Base-by-base conservation (phyloP, 495 filamentous ascomycete genomes). In the Venustampulla echinocandica region DNA sequence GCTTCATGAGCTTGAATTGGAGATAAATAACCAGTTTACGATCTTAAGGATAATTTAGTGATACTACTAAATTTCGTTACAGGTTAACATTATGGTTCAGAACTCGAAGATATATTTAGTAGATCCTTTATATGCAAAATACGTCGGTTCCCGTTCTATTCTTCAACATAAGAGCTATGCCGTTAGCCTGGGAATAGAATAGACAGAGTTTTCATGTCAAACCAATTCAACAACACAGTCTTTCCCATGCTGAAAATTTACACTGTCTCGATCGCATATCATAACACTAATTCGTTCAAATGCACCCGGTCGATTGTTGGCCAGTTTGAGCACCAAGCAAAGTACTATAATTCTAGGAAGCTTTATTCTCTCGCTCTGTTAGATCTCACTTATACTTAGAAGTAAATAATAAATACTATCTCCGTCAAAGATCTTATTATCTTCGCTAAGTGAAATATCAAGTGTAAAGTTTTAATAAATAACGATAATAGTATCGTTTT, bases 161-260 rank as follows among this genome's bases (percentile, higher is more conserved):
- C n/a, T n/a, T n/a, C n/a, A n/a, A n/a, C n/a, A n/a, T n/a, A n/a
- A n/a, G n/a, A n/a, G n/a, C n/a, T n/a, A n/a, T n/a, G n/a, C n/a
- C n/a, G n/a, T n/a, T n/a, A n/a, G n/a, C n/a, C n/a, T n/a, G n/a
- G n/a, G n/a, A n/a, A n/a, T n/a, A n/a, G n/a, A n/a, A n/a, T n/a
- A n/a, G n/a, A n/a, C n/a, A n/a, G n/a, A n/a, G n/a, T n/a, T n/a
- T n/a, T n/a, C n/a, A n/a, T n/a, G 37, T 40, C 37, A 40, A 9
- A 40, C 20, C 37, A 40, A 40, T 23, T 40, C 37, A 40, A 40
- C n/a, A 23, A 40, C 37, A 40, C 18, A 22, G 20, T n/a, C 18
- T 40, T 20, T 19, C 18, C 20, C 18, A 21, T 20, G 18, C 20
- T 22, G 37, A 40, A 40, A 40, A 21, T 21, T 40, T 23, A 20